Evolutionary conservation across 352 stramenopile species (phyloP).

Genomic region (Phytophthora pluvialis): DNA sequence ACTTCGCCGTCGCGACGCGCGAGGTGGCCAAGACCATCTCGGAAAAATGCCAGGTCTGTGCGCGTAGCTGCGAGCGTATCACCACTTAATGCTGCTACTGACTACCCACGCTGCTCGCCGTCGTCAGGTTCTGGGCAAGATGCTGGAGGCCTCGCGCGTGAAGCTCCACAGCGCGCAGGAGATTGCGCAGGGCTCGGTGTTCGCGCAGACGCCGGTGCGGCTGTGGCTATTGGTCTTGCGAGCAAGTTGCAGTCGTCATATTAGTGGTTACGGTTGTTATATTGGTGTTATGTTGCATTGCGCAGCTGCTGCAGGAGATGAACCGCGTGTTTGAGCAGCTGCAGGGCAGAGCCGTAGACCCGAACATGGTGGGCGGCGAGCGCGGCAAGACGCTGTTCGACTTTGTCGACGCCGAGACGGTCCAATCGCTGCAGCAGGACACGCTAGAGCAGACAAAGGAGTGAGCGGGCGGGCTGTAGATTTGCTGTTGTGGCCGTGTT

Average conservation of each 20-base stretch:
- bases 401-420: conserved; percentile 84
- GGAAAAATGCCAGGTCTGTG: conserved; percentile 71
- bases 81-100: neutral
- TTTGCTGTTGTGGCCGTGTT: neutral
- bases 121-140: conserved; percentile 62
- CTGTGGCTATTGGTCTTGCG: neutral
- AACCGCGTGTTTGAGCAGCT: conserved; percentile 78
- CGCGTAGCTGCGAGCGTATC: neutral
- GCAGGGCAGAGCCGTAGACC: conserved; percentile 53
- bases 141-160: conserved; percentile 64
- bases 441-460: conserved; percentile 74
- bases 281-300: neutral
- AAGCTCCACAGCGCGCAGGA: conserved; percentile 64
- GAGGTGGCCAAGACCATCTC: conserved; percentile 71
- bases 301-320: conserved; percentile 76
- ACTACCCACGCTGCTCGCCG: neutral
- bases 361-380: conserved; percentile 60
- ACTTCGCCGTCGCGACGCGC: conserved; percentile 56
- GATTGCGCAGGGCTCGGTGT: conserved; percentile 57
- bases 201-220: conserved; percentile 60
- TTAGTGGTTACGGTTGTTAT: neutral
- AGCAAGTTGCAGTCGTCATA: neutral
- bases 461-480: conserved; percentile 29
- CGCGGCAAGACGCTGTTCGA: conserved; percentile 81
- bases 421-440: conserved; percentile 81